A percentile compares a stretch with the other conserved stretches of the same genome.
These are phyloP conservation scores for Aspergillus fumigatiaffinis DNA, from an alignment of 2,329 filamentous ascomycete species.

Conservation along the genomic window DNA sequence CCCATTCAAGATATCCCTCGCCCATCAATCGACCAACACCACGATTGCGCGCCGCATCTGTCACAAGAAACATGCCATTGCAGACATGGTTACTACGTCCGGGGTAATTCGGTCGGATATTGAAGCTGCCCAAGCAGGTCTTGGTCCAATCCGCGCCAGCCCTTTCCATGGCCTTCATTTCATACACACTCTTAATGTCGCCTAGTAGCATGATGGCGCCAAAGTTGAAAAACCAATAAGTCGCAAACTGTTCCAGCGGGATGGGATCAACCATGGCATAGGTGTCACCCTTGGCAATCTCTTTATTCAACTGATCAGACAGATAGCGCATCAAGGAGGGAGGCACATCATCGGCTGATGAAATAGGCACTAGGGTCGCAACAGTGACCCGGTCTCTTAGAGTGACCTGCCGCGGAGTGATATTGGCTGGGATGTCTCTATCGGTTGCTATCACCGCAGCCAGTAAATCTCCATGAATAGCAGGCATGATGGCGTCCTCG, in stretches of 20 bases:
- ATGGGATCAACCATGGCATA: constrained; percentile 83
- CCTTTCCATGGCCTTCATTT: constrained; percentile 47
- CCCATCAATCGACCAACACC: constrained; percentile 74
- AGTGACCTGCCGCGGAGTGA: constrained; percentile 72
- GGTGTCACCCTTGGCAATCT: constrained; percentile 88
- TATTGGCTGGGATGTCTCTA: constrained; percentile 59
- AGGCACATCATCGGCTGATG: constrained; percentile 72
- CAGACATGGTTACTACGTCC: constrained; percentile 87
- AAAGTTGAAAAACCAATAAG: constrained; percentile 91
- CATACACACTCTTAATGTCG: constrained; percentile 61
- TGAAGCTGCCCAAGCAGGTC: constrained; percentile 83
- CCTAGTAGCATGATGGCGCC: constrained; percentile 83
- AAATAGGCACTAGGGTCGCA: constrained; percentile 79
- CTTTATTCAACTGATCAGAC: constrained; percentile 78
- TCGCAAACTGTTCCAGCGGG: constrained; percentile 67
- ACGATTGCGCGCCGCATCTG: constrained; percentile 67
- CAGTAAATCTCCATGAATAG: constrained; percentile 33
- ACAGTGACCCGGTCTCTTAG: constrained; percentile 79
- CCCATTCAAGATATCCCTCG: constrained; percentile 73
- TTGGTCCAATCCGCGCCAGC: constrained; percentile 70
- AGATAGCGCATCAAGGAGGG: constrained; percentile 70
- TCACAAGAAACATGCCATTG: constrained; percentile 71
- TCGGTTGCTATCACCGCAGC: constrained; percentile 28
- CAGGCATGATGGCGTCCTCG: constrained; percentile 31
- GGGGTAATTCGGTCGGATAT: constrained; percentile 91